These are phyloP conservation scores for Trichoderma guizhouense DNA, from an alignment of 2,329 filamentous ascomycete species.

Conservation along the genomic window DNA sequence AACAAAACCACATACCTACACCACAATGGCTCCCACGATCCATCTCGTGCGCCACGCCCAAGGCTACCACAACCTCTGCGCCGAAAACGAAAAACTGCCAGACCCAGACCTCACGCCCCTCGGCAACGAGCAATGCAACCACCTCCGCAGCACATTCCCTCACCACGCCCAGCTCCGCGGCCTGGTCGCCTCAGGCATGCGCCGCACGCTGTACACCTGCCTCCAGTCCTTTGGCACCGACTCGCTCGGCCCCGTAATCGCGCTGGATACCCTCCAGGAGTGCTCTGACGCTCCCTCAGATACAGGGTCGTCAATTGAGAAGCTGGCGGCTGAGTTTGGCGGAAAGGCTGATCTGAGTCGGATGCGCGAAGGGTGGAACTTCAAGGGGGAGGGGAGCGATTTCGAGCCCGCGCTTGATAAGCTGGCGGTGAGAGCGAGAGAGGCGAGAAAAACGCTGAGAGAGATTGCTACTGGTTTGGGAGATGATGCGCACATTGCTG, in stretches of 20 bases:
- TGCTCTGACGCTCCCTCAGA: slow-evolving; percentile 73
- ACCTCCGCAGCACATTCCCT: slow-evolving; percentile 61
- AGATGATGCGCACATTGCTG: slow-evolving; percentile 65
- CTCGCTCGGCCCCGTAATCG: slow-evolving; percentile 49
- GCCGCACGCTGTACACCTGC: slow-evolving; percentile 76
- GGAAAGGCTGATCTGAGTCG: slow-evolving; percentile 58
- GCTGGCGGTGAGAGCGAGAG: slow-evolving; percentile 59
- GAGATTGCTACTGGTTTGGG: slow-evolving; percentile 34
- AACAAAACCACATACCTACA: background rate
- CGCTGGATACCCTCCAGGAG: slow-evolving; percentile 76
- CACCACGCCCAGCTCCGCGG: slow-evolving; percentile 62
- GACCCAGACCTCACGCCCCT: slow-evolving; percentile 75
- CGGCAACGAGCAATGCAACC: slow-evolving; percentile 71
- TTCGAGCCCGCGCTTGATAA: slow-evolving; percentile 49
- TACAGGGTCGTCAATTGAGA: slow-evolving; percentile 58
- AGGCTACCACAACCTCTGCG: slow-evolving; percentile 75
- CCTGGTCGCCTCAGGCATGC: slow-evolving; percentile 74
- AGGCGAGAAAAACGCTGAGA: slow-evolving; percentile 57
- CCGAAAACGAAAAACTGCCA: slow-evolving; percentile 66
- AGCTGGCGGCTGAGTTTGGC: slow-evolving; percentile 60
- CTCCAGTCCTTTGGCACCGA: slow-evolving; percentile 60
- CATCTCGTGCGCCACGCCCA: slow-evolving; percentile 72
- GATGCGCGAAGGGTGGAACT: slow-evolving; percentile 67
- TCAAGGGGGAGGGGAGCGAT: slow-evolving; percentile 50
- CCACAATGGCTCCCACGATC: slow-evolving; percentile 48